Evolutionary conservation across 2,329 filamentous ascomycete species (phyloP).

Genomic region (Neonectria coccinea): DNA sequence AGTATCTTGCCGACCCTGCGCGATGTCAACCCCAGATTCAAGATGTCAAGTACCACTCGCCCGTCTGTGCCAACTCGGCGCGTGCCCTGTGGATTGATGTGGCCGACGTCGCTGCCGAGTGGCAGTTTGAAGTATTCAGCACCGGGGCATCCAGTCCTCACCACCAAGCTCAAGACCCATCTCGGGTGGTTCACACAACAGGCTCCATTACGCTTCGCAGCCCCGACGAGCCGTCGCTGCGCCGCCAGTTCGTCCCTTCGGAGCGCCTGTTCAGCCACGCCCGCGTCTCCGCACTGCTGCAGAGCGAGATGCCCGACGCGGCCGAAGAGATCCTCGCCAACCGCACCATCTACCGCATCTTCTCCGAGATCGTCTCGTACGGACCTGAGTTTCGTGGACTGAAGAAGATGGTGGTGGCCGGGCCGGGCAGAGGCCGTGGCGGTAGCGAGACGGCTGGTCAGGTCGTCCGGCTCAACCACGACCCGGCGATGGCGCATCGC

Average conservation of each 20-base stretch:
- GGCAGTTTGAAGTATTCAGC: not conserved
- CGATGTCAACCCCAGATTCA: slow-evolving; percentile 1
- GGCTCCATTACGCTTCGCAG: not conserved
- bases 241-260: not conserved
- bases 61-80: slow-evolving; percentile 12
- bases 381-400: slow-evolving; percentile 4
- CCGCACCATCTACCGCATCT: slow-evolving; percentile 14
- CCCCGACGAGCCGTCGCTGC: not conserved
- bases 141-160: not conserved
- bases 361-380: slow-evolving; percentile 12
- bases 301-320: not conserved
- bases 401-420: not conserved
- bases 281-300: not conserved
- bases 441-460: slow-evolving; percentile 3
- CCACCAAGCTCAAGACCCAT: not conserved
- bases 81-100: slow-evolving; percentile 1
- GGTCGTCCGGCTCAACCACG: not conserved
- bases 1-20: not conserved
- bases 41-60: slow-evolving; percentile 5
- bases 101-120: not conserved
- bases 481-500: slow-evolving; percentile 4
- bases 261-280: not conserved
- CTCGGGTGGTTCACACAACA: not conserved
- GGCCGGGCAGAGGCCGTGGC: not conserved
- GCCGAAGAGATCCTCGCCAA: slow-evolving; percentile 1